Percentiles rank a stretch among this genome's conserved stretches.
phyloP scores from a whole-genome alignment of 306 rosid genomes.

The Vigna angularis region DNA sequence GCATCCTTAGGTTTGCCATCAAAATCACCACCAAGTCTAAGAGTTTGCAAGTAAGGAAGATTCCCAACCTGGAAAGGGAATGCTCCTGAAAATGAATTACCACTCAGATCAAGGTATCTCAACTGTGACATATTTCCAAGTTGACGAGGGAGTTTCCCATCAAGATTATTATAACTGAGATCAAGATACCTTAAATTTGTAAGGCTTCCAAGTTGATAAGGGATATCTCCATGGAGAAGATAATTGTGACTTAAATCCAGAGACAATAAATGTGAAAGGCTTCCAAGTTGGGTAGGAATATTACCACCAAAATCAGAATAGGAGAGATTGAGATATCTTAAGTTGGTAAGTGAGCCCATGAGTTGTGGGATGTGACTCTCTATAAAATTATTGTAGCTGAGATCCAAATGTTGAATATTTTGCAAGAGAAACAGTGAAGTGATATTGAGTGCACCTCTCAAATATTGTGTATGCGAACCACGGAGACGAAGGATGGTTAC shows the following conservation, averaged over 20 bases:
- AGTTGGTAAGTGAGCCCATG: background rate
- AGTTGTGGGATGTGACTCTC: background rate
- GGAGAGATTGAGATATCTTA: background rate
- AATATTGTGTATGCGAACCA: background rate
- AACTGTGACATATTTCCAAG: background rate
- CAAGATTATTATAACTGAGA: rapidly evolving
- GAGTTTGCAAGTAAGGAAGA: background rate
- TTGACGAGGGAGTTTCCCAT: background rate
- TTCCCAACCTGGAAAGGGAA: too few relatives aligned
- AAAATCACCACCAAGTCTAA: background rate
- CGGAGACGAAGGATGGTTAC: background rate
- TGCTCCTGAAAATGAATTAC: background rate
- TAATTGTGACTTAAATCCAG: too few relatives aligned
- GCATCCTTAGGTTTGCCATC: background rate
- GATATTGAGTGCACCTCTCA: background rate
- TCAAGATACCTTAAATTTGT: background rate
- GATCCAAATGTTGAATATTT: background rate
- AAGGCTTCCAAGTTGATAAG: background rate
- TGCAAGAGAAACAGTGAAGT: background rate
- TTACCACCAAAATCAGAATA: rapidly evolving
- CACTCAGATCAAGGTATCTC: background rate
- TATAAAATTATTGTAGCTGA: background rate
- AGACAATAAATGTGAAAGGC: background rate
- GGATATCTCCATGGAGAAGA: too few relatives aligned
- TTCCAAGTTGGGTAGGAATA: background rate